Percentiles rank a stretch among this genome's conserved stretches.
These are phyloP conservation scores for Leucocoprinus birnbaumii DNA, from an alignment of 768 basidiomycete genomes.

Conservation along the genomic window DNA sequence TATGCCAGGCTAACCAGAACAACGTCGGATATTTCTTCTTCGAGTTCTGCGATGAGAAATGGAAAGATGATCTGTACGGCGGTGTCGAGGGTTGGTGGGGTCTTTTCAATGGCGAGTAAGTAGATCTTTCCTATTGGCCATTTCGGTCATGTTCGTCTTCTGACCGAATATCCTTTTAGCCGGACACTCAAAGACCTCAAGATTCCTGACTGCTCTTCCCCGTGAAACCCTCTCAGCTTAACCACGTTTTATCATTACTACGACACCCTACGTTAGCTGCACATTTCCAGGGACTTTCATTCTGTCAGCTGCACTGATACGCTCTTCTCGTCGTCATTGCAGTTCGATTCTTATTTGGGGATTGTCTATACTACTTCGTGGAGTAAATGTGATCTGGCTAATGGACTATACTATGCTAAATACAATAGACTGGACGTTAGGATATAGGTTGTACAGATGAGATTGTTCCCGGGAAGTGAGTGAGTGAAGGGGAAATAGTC, in stretches of 20 bases:
- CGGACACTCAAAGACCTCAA: constrained; percentile 68
- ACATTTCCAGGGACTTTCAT: background rate
- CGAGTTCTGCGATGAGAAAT: constrained; percentile 78
- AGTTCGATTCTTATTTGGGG: background rate
- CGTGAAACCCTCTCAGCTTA: constrained; percentile 19
- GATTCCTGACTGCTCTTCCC: constrained; percentile 53
- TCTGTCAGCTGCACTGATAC: no score
- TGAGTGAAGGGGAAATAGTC: no score
- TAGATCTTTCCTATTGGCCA: constrained; percentile 8
- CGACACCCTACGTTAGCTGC: background rate
- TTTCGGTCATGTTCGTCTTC: background rate
- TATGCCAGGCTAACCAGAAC: constrained; percentile 83
- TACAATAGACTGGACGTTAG: no score
- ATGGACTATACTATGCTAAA: no score
- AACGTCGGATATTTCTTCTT: constrained; percentile 86
- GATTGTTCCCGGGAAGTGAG: no score
- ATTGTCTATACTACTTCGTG: no score
- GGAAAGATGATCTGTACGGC: constrained; percentile 72
- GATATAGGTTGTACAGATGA: no score
- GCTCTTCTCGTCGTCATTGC: background rate
- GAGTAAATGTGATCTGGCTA: no score
- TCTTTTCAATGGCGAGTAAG: constrained; percentile 43
- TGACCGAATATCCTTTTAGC: constrained; percentile 30
- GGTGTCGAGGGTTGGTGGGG: constrained; percentile 73
- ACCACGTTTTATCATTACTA: background rate